These are phyloP conservation scores for Fraxinus latifolia DNA, from an alignment of 305 asterid species.

Conservation along the genomic window DNA sequence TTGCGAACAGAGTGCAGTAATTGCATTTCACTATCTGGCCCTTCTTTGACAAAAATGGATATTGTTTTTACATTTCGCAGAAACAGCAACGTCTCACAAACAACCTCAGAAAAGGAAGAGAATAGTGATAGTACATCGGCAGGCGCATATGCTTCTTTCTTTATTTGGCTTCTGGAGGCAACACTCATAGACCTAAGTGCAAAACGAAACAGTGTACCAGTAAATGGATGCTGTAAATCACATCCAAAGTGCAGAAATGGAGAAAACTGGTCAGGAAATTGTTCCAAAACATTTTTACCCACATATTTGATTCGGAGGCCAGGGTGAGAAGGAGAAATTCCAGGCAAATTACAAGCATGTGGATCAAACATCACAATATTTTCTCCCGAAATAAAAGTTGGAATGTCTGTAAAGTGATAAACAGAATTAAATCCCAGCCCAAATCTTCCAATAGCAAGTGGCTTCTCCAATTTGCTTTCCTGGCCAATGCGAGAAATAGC, in stretches of 20 bases:
- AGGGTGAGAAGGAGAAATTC: conserved; percentile 94
- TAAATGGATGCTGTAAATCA: conserved; percentile 75
- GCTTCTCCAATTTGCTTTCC: conserved; percentile 94
- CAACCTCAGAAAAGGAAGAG: conserved; percentile 79
- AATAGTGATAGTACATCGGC: conserved; percentile 78
- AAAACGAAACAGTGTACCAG: conserved; percentile 94
- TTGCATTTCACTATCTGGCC: conserved; percentile 76
- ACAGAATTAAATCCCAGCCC: conserved; percentile 95
- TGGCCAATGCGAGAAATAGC: conserved; percentile 98
- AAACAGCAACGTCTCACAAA: conserved; percentile 77
- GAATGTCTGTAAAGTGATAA: conserved; percentile 92
- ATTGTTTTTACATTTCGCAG: conserved; percentile 77
- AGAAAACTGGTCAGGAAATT: conserved; percentile 96
- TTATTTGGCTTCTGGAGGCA: conserved; percentile 93
- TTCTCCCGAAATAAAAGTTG: conserved; percentile 95
- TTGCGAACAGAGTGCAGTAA: conserved; percentile 73
- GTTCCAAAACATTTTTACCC: conserved; percentile 78
- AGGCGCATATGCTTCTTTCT: conserved; percentile 74
- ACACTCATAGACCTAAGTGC: conserved; percentile 73
- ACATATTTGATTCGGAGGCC: conserved; percentile 85
- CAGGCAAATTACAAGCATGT: conserved; percentile 92
- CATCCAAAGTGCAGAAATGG: conserved; percentile 95
- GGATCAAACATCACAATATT: conserved; percentile 97
- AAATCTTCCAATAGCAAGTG: conserved; percentile 97
- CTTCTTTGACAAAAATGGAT: conserved; percentile 83